Evolutionary conservation across 371 early-diverging fungal species (phyloP).

Genomic region (Cokeromyces recurvatus): DNA sequence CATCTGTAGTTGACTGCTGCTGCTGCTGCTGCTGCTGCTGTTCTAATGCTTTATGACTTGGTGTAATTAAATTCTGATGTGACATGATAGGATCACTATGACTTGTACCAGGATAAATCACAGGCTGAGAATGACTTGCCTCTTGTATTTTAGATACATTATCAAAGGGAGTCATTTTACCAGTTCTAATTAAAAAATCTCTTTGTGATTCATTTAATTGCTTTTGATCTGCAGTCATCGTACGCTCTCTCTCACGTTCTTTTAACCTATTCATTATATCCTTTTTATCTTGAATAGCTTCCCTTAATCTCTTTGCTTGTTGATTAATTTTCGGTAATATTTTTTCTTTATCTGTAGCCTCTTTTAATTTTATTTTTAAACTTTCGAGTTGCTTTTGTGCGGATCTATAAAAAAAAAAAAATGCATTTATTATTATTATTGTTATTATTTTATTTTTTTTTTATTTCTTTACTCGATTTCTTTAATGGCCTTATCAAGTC

Average conservation of each 20-base stretch:
- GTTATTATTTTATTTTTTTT: too few relatives aligned
- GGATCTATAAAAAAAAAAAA: slow-evolving; percentile 8
- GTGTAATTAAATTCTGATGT: slow-evolving; percentile 14
- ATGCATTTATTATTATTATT: too few relatives aligned
- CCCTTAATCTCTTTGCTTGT: slow-evolving; percentile 30
- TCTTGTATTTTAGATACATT: slow-evolving; percentile 17
- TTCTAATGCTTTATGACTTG: slow-evolving; percentile 6
- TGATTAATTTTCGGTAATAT: slow-evolving; percentile 27
- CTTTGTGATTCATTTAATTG: slow-evolving; percentile 49
- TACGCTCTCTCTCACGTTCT: slow-evolving; percentile 18
- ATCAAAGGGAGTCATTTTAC: slow-evolving; percentile 77
- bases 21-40: too few relatives aligned
- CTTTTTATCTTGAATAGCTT: slow-evolving; percentile 38
- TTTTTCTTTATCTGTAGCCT: slow-evolving; percentile 15
- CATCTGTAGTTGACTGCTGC: too few relatives aligned
- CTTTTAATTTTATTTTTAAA: slow-evolving; percentile 39
- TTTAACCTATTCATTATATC: slow-evolving; percentile 45
- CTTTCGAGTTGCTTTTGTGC: slow-evolving; percentile 28
- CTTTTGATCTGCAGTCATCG: slow-evolving; percentile 13
- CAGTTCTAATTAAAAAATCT: slow-evolving; percentile 67
- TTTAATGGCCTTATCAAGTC: slow-evolving; percentile 46
- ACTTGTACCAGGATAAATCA: slow-evolving; percentile 8
- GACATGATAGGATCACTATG: slow-evolving; percentile 18
- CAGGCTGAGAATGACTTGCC: background rate
- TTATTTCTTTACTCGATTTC: slow-evolving; percentile 29